Base-by-base conservation (phyloP, 2,329 filamentous ascomycete species). In the Colletotrichum cordylinicola region DNA sequence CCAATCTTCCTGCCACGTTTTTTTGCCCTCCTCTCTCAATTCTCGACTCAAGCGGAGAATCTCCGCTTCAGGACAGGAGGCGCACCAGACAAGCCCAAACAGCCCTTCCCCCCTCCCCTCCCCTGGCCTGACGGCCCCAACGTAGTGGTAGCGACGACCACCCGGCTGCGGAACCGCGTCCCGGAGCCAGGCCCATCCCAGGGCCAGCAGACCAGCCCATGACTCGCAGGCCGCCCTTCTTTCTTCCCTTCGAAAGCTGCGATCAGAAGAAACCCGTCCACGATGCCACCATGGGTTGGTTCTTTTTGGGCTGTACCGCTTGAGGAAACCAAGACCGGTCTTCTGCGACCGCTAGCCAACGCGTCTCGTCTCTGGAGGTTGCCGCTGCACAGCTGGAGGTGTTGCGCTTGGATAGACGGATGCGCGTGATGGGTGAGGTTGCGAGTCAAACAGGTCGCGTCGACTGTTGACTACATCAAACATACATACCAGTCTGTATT, bases 1-100 rank as follows among this genome's bases (percentile, higher is more conserved):
- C 68, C 68, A 75, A 75, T 72, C 73, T 72, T 66, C 56, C 69
- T 68, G 73, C 73, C 73, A 75, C 69, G 73, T 72, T 72, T 72
- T 75, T 55, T 48, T 37, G 9, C 61, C 35, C 35, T 64, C 61
- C 43, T 39, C 31, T 31, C 31, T 24, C 52, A 29, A n/a, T n/a
- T 16, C 62, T 58, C 69, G 64, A 75, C 68, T 72, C 62, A 65
- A 73, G 73, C 70, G 73, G 64, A 68, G 73, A 75, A 72, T 67
- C 69, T 75, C 72, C 69, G 72, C 62, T 62, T 58, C 62, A 75
- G 43, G 56, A 58, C 69, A 70, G 43, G 56, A 13, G 43, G 65
- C 39, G 21, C 24, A 67, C 39, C 39, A 67, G 27, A 67, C 48
- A 72, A 35, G 72, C 55, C 61, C 48, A 67, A 67, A 67, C 18